A percentile compares a stretch with the other conserved stretches of the same genome.
Conservation (phyloP, 768 basidiomycete species). For the Mycena albidolilacea region DNA sequence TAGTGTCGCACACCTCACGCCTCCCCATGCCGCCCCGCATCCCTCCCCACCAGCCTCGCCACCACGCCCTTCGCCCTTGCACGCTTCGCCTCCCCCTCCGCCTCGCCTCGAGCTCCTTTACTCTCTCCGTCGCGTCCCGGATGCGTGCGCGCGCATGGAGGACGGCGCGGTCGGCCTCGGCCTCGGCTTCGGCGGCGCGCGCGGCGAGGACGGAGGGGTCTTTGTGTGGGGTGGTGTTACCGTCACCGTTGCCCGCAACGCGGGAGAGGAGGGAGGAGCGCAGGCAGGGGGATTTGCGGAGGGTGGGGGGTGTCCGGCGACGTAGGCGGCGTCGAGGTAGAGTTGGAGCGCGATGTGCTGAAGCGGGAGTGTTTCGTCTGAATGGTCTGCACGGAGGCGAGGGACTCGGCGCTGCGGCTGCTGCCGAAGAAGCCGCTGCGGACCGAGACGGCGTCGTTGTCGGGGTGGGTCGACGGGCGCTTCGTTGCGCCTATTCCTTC, state of each 20-base stretch:
- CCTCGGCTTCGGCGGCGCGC: slow-evolving; percentile 67
- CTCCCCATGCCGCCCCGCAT: slow-evolving; percentile 57
- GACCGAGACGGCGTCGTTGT: slow-evolving; percentile 5
- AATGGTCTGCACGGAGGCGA: not conserved
- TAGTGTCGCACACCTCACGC: no score
- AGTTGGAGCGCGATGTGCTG: slow-evolving; percentile 26
- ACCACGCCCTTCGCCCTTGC: slow-evolving; percentile 70
- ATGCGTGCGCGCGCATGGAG: slow-evolving; percentile 57
- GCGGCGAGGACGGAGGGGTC: slow-evolving; percentile 64
- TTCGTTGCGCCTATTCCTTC: no score
- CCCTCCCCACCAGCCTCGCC: slow-evolving; percentile 65
- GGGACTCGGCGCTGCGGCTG: slow-evolving; percentile 14
- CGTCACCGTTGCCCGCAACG: no score
- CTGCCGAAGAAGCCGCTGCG: slow-evolving; percentile 31
- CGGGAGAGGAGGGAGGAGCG: no score
- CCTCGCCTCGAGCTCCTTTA: slow-evolving; percentile 65
- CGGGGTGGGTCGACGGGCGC: no score
- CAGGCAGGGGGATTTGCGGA: no score
- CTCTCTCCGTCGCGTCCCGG: slow-evolving; percentile 65
- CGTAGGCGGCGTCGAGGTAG: not conserved
- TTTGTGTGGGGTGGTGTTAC: slow-evolving; percentile 22
- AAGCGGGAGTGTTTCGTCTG: not conserved
- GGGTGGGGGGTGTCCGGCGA: not conserved
- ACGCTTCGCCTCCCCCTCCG: slow-evolving; percentile 64
- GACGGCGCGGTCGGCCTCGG: slow-evolving; percentile 66